Percentiles rank a stretch among this genome's conserved stretches.
Conservation (phyloP, 345 rosid species). For the Laguncularia racemosa region DNA sequence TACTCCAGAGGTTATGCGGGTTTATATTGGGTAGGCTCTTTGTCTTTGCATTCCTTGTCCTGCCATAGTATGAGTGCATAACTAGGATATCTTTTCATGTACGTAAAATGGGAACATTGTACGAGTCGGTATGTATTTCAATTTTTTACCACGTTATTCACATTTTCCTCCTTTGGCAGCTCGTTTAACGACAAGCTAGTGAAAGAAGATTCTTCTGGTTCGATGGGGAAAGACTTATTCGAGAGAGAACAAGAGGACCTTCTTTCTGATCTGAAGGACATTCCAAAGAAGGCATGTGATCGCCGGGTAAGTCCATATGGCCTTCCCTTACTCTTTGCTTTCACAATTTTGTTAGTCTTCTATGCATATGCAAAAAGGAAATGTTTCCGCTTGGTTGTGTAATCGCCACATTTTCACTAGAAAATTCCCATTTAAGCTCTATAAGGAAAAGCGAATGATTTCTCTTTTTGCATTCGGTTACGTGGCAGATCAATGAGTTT, state of each 20-base stretch:
- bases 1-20: slow-evolving; percentile 90
- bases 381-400: no score
- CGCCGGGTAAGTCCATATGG: slow-evolving; percentile 64
- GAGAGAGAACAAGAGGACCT: slow-evolving; percentile 96
- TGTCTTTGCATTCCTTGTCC: no score
- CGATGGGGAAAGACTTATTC: slow-evolving; percentile 82
- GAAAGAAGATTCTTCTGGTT: slow-evolving; percentile 66
- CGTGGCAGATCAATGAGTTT: slow-evolving; percentile 75
- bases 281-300: slow-evolving; percentile 98
- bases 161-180: slow-evolving; percentile 21
- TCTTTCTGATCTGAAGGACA: slow-evolving; percentile 77
- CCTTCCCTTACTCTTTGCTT: not conserved
- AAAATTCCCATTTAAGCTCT: no score
- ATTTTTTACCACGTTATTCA: not conserved
- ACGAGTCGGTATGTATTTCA: no score
- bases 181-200: slow-evolving; percentile 93
- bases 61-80: no score
- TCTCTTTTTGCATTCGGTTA: no score
- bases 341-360: not conserved
- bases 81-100: no score
- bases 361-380: no score
- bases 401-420: no score
- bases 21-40: slow-evolving; percentile 77
- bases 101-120: no score
- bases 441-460: no score